Conservation (phyloP, 176 grass and related monocot genomes). For the Hordeum marinum region DNA sequence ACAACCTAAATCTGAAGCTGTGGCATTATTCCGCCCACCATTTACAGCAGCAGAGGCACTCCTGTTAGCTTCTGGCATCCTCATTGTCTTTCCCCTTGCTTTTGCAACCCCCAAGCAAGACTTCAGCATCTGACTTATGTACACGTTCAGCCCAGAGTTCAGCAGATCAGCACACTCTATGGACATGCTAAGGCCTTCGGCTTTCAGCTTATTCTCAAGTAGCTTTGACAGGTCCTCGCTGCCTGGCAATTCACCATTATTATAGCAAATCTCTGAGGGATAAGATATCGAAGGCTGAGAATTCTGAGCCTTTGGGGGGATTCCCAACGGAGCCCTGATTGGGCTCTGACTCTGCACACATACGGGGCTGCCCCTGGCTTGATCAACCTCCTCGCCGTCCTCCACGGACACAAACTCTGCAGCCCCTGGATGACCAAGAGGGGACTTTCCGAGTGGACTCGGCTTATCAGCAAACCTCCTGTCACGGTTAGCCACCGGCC, state of each 20-base stretch:
- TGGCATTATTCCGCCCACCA: not conserved
- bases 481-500: constrained; percentile 8
- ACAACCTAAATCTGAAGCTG: constrained; percentile 7
- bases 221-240: constrained; percentile 26
- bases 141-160: constrained; percentile 61
- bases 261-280: constrained; percentile 37
- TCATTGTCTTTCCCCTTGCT: constrained; percentile 23
- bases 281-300: constrained; percentile 24
- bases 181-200: constrained; percentile 33
- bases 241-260: constrained; percentile 64
- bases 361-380: constrained; percentile 45
- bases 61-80: not conserved
- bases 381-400: constrained; percentile 75
- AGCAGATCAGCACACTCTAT: constrained; percentile 54
- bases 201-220: constrained; percentile 53
- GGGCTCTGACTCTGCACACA: constrained; percentile 74
- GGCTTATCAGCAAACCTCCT: constrained; percentile 40
- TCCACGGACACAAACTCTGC: constrained; percentile 61
- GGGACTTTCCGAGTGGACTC: constrained; percentile 55
- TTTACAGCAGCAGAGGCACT: constrained; percentile 23
- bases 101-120: constrained; percentile 54
- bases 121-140: constrained; percentile 50
- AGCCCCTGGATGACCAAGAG: constrained; percentile 34
- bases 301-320: constrained; percentile 27
- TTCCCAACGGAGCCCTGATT: constrained; percentile 50